phyloP scores from a whole-genome alignment of 2,329 filamentous ascomycete genomes.

The Sphaerostilbella broomeana region DNA sequence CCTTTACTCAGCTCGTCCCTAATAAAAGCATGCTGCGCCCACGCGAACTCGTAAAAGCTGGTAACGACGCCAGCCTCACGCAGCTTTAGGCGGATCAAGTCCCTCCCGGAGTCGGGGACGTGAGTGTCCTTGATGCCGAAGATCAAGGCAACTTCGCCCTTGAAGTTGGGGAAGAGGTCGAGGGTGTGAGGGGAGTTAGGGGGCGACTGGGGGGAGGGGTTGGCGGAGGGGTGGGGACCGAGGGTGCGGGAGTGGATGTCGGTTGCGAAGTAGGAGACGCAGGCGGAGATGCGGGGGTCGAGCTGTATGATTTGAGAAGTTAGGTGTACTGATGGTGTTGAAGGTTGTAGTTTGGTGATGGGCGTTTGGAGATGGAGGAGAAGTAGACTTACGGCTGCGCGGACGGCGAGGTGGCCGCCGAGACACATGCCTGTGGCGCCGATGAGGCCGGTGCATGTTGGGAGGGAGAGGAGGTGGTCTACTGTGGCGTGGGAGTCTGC shows the following conservation, averaged over 20 bases:
- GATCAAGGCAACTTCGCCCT: slow-evolving; percentile 45
- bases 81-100: slow-evolving; percentile 50
- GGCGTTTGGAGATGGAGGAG: slow-evolving; percentile 77
- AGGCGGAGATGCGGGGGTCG: slow-evolving; percentile 68
- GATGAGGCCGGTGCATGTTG: slow-evolving; percentile 74
- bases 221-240: slow-evolving; percentile 50
- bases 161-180: slow-evolving; percentile 56
- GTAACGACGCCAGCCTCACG: slow-evolving; percentile 69
- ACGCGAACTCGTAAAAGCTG: slow-evolving; percentile 83
- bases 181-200: slow-evolving; percentile 43
- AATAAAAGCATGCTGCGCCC: slow-evolving; percentile 93
- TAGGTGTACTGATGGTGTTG: no score
- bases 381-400: slow-evolving; percentile 47
- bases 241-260: slow-evolving; percentile 79
- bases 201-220: slow-evolving; percentile 35
- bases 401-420: slow-evolving; percentile 75
- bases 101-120: slow-evolving; percentile 61
- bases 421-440: slow-evolving; percentile 87
- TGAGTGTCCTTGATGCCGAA: slow-evolving; percentile 75
- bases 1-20: slow-evolving; percentile 88
- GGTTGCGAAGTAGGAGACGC: slow-evolving; percentile 86
- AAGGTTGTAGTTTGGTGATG: slow-evolving; percentile 43
- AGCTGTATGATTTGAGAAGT: no score
- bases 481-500: slow-evolving; percentile 65
- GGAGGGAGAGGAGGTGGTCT: slow-evolving; percentile 61